Evolutionary conservation across 345 rosid species (phyloP), one percentile per base, ranked within the genome.

Genomic region (Eucalyptus regnans): DNA sequence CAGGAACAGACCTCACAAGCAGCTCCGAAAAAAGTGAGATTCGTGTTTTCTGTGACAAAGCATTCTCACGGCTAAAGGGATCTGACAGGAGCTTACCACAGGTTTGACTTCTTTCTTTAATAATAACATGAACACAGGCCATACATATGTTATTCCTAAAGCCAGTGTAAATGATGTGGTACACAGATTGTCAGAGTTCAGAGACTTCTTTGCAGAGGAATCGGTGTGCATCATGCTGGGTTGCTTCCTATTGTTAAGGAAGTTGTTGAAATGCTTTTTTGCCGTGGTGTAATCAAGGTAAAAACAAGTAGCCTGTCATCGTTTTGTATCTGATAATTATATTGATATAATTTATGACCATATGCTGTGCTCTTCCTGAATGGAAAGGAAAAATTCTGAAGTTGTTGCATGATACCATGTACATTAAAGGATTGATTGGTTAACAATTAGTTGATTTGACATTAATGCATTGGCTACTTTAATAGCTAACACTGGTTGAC

Each of bases 181-280:
- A 46, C 90, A 79, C 90, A 97, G 99, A 97, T 97, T 91, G 96
- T 96, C 89, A 94, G 97, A 94, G 96, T 97, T 89, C 99, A 97
- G 92, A 94, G 92, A 92, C 96, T 96, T 93, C 99, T 97, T 90
- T 92, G 89, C 87, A 91, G 98, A 92, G 99, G 99, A 89, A 95
- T 97, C 43, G 99, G 98, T 91, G 97, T 97, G 89, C 99, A 97
- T 92, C 99, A 97, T 94, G 99, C 99, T 88, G 99, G 99, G 88
- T 90, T 97, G 92, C 99, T 97, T 91, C 99, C 99, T 87, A 97
- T 97, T 91, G 98, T 97, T 91, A 97, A 97, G 93, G 99, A 97
- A 93, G 99, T 97, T 54, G 96, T 97, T 89, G 99, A 97, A 91
- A 97, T 97, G 98, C 98, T 97, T 90, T 97, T 97, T 89, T 97